phyloP scores from a whole-genome alignment of 805 yeast species.

The Kluyveromyces starmeri region DNA sequence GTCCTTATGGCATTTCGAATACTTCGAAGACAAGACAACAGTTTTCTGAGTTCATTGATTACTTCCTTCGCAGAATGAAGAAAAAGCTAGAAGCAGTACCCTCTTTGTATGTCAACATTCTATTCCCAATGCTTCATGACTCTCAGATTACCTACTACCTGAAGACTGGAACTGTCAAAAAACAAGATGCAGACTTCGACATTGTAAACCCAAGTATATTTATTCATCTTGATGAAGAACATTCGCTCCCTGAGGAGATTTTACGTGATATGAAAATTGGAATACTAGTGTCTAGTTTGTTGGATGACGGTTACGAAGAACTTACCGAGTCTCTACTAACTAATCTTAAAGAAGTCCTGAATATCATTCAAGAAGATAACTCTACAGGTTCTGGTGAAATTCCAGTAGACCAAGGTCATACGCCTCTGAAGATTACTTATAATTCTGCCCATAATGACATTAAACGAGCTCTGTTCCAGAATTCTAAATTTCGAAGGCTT shows the following conservation, averaged over 20 bases:
- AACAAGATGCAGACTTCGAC: slow-evolving; percentile 2
- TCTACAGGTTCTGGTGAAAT: slow-evolving; percentile 10
- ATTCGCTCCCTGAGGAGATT: slow-evolving; percentile 15
- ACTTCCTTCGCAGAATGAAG: slow-evolving; percentile 53
- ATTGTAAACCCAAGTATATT: slow-evolving; percentile 21
- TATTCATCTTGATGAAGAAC: slow-evolving; percentile 17
- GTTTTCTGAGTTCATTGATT: slow-evolving; percentile 53
- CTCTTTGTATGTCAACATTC: slow-evolving; percentile 49
- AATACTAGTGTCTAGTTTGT: slow-evolving; percentile 25
- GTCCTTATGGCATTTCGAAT: slow-evolving; percentile 41
- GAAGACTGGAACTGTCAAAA: slow-evolving; percentile 32
- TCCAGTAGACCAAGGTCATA: background rate
- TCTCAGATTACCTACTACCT: slow-evolving; percentile 39
- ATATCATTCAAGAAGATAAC: slow-evolving; percentile 8
- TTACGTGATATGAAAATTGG: slow-evolving; percentile 23
- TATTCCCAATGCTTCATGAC: slow-evolving; percentile 52
- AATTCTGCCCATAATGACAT: background rate
- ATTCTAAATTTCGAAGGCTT: slow-evolving; percentile 24
- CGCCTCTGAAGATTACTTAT: background rate
- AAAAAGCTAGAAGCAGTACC: slow-evolving; percentile 42
- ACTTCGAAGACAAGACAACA: slow-evolving; percentile 43
- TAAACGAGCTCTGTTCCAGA: slow-evolving; percentile 13
- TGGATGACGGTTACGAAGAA: slow-evolving; percentile 25
- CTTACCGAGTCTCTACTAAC: slow-evolving; percentile 14
- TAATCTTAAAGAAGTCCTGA: slow-evolving; percentile 14